Conservation (phyloP, 2,329 filamentous ascomycete species). For the Colletotrichum sp. region DNA sequence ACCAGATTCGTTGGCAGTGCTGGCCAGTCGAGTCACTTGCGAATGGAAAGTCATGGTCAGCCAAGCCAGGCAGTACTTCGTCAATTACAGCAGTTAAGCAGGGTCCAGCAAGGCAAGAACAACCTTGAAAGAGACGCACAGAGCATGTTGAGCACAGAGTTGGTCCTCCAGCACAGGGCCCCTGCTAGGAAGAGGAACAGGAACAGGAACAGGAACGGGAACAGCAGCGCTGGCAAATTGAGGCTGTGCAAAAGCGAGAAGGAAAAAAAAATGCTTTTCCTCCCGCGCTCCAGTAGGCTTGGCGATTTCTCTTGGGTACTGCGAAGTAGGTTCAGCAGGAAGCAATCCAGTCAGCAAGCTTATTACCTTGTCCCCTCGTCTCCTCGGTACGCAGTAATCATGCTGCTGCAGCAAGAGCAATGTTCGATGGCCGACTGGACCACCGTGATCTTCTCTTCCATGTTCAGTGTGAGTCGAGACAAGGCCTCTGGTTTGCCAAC, state of each 20-base stretch:
- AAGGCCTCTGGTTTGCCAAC: neutral
- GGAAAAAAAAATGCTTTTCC: neutral
- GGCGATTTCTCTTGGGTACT: neutral
- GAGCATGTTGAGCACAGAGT: neutral
- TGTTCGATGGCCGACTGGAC: slow-evolving; percentile 7
- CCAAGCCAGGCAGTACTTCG: neutral
- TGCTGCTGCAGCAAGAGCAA: neutral
- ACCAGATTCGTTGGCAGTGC: neutral
- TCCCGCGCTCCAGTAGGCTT: slow-evolving; percentile 1
- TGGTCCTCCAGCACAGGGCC: neutral
- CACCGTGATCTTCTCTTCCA: neutral
- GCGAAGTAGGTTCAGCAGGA: neutral
- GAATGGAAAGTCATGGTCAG: neutral
- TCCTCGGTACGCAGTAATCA: neutral
- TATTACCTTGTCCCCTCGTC: neutral
- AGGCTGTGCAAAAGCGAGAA: slow-evolving; percentile 14
- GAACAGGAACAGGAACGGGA: neutral
- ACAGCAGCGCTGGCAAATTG: neutral
- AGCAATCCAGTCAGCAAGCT: neutral
- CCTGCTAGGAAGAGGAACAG: neutral
- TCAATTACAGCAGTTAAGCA: neutral
- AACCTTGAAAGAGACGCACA: neutral
- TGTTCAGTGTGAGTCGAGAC: neutral
- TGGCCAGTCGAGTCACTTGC: neutral
- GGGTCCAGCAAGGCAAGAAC: neutral